These are phyloP conservation scores for Adiantum capillusveneris DNA, from an alignment of 75 land plant genomes.

Conservation along the genomic window DNA sequence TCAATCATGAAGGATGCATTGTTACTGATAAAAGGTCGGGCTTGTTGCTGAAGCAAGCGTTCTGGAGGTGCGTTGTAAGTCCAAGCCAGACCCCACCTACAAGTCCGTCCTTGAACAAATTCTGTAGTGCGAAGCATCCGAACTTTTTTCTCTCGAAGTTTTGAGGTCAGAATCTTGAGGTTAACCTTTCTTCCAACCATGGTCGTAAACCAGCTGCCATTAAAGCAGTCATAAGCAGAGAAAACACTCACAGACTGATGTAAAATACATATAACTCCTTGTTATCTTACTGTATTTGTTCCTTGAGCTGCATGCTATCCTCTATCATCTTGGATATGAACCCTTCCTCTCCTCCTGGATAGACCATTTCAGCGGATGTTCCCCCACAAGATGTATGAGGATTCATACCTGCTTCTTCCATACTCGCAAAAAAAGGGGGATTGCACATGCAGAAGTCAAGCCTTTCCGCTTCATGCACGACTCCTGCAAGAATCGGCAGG, in stretches of 20 bases:
- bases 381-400: conserved; percentile 94
- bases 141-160: conserved; percentile 61
- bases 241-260: background rate
- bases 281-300: conserved; percentile 38
- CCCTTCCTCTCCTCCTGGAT: conserved; percentile 80
- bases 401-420: conserved; percentile 74
- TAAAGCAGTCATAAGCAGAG: background rate
- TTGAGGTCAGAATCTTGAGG: conserved; percentile 46
- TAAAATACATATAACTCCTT: background rate
- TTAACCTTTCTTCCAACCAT: conserved; percentile 86
- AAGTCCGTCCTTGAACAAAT: conserved; percentile 93
- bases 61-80: conserved; percentile 49
- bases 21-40: conserved; percentile 17
- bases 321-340: conserved; percentile 64
- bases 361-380: conserved; percentile 73
- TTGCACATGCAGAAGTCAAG: conserved; percentile 97
- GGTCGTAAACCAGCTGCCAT: conserved; percentile 79
- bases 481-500: conserved; percentile 57
- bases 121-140: conserved; percentile 77
- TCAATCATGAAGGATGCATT: conserved; percentile 69
- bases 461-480: conserved; percentile 54
- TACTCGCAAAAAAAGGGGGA: conserved; percentile 89
- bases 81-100: conserved; percentile 97
- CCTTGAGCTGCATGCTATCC: conserved; percentile 52
- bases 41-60: conserved; percentile 15